Evolutionary conservation across 2,329 filamentous ascomycete species (phyloP).

Genomic region (Madurella mycetomatis): DNA sequence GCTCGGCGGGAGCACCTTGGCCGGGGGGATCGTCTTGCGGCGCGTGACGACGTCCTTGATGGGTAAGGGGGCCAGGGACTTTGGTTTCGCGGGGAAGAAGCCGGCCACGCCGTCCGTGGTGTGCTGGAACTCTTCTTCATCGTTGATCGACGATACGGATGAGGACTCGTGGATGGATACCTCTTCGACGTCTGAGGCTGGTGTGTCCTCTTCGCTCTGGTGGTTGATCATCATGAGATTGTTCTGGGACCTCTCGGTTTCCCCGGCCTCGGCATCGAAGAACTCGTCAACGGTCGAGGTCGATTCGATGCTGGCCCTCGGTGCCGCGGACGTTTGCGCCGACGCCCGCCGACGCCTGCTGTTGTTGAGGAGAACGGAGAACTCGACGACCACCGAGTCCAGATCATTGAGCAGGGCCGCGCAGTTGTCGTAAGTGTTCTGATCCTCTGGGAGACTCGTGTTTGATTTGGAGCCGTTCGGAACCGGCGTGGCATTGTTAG

Average conservation of each 20-base stretch:
- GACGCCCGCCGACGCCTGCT: slow-evolving; percentile 72
- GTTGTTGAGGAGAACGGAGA: slow-evolving; percentile 69
- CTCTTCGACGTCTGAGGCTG: slow-evolving; percentile 52
- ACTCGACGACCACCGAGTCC: slow-evolving; percentile 77
- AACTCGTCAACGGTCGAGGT: slow-evolving; percentile 75
- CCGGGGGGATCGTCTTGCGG: slow-evolving; percentile 64
- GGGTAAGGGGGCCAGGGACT: slow-evolving; percentile 72
- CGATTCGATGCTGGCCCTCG: slow-evolving; percentile 29
- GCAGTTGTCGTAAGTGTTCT: slow-evolving; percentile 76
- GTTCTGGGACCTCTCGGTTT: slow-evolving; percentile 51
- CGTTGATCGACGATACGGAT: slow-evolving; percentile 56
- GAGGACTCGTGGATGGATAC: slow-evolving; percentile 57
- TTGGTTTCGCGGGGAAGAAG: slow-evolving; percentile 72
- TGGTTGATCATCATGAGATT: slow-evolving; percentile 70
- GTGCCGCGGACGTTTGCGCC: slow-evolving; percentile 43
- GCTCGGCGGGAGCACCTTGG: slow-evolving; percentile 78
- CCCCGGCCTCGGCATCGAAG: slow-evolving; percentile 79
- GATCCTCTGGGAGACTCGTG: slow-evolving; percentile 41
- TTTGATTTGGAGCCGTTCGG: slow-evolving; percentile 33
- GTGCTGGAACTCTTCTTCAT: slow-evolving; percentile 48
- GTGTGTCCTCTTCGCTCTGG: slow-evolving; percentile 64
- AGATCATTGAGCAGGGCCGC: slow-evolving; percentile 79
- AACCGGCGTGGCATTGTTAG: slow-evolving; percentile 32
- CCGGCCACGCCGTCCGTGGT: slow-evolving; percentile 53
- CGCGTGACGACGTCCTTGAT: slow-evolving; percentile 61